A percentile compares a stretch with the other conserved stretches of the same genome.
Evolutionary conservation across 495 filamentous ascomycete species (phyloP).

Genomic region (Trichoderma gamsii): DNA sequence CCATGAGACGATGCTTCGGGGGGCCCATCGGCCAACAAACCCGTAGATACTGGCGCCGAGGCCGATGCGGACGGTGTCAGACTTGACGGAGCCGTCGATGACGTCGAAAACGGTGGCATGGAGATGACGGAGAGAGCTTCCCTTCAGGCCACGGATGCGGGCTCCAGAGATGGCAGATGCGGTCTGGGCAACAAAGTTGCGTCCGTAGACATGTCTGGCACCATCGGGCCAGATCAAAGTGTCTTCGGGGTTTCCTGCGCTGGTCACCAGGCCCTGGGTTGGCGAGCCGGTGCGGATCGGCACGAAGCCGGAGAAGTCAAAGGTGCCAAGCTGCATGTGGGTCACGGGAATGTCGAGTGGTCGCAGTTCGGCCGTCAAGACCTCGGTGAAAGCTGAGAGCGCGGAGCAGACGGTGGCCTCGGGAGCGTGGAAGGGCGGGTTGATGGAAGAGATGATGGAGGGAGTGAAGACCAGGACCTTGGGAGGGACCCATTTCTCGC

Average conservation of each 20-base stretch:
- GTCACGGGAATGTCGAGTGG: constrained; percentile 68
- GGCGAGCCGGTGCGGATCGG: constrained; percentile 34
- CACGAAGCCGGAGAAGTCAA: constrained; percentile 56
- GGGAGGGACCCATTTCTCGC: constrained; percentile 37
- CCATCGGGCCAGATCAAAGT: constrained; percentile 58
- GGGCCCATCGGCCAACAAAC: constrained; percentile 81
- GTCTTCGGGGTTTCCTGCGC: constrained; percentile 42
- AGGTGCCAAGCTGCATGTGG: constrained; percentile 79
- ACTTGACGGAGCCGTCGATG: constrained; percentile 45
- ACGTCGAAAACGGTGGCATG: constrained; percentile 87
- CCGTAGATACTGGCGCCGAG: constrained; percentile 75
- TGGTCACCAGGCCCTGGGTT: constrained; percentile 23
- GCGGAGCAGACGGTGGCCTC: constrained; percentile 75
- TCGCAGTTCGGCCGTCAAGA: constrained; percentile 68
- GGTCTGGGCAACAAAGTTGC: constrained; percentile 50
- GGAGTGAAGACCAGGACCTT: constrained; percentile 78
- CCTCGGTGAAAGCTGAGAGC: constrained; percentile 69
- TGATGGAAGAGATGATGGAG: constrained; percentile 74
- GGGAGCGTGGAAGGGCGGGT: constrained; percentile 74
- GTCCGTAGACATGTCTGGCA: constrained; percentile 46
- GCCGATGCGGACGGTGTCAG: constrained; percentile 63
- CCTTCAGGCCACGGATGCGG: constrained; percentile 45
- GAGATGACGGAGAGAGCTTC: constrained; percentile 65
- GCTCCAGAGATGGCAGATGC: constrained; percentile 38
- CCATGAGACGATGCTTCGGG: constrained; percentile 69